A percentile compares a stretch with the other conserved stretches of the same genome.
phyloP scores from a whole-genome alignment of 169 alveolate species.

The Plasmodium reichenowi region DNA sequence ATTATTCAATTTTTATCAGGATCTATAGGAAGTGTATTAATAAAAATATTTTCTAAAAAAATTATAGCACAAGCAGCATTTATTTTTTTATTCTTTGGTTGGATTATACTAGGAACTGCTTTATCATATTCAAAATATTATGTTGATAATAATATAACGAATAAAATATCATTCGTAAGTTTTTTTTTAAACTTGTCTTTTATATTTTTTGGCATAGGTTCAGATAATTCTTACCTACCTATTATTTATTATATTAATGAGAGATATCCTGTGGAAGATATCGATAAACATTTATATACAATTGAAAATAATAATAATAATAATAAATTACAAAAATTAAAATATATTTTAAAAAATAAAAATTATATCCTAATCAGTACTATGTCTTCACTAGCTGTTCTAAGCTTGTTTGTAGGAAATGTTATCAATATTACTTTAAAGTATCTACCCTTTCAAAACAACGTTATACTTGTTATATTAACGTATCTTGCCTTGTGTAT shows the following conservation, averaged over 20 bases:
- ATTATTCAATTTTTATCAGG: constrained; percentile 65
- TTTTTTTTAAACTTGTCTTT: constrained; percentile 32
- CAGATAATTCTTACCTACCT: constrained; percentile 66
- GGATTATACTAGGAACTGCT: constrained; percentile 22
- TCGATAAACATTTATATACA: too few relatives aligned
- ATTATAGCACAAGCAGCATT: constrained; percentile 39
- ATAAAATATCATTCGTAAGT: constrained; percentile 14
- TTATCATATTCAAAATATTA: constrained; percentile 33
- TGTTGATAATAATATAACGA: background rate
- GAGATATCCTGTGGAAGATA: constrained; percentile 36
- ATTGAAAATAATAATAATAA: background rate
- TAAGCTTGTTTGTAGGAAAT: constrained; percentile 70
- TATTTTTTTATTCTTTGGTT: constrained; percentile 32
- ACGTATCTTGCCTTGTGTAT: constrained; percentile 27
- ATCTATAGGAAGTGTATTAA: constrained; percentile 47
- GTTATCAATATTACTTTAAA: constrained; percentile 8
- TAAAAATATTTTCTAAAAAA: constrained; percentile 37
- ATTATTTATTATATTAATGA: constrained; percentile 70
- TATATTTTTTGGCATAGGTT: constrained; percentile 60
- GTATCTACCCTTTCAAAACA: constrained; percentile 9
- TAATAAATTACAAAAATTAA: constrained; percentile 14
- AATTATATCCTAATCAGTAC: constrained; percentile 62
- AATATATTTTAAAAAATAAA: constrained; percentile 47
- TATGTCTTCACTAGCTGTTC: constrained; percentile 71
- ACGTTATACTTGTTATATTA: constrained; percentile 21